phyloP scores from a whole-genome alignment of 2,329 filamentous ascomycete genomes.

The Penicillium sp. region DNA sequence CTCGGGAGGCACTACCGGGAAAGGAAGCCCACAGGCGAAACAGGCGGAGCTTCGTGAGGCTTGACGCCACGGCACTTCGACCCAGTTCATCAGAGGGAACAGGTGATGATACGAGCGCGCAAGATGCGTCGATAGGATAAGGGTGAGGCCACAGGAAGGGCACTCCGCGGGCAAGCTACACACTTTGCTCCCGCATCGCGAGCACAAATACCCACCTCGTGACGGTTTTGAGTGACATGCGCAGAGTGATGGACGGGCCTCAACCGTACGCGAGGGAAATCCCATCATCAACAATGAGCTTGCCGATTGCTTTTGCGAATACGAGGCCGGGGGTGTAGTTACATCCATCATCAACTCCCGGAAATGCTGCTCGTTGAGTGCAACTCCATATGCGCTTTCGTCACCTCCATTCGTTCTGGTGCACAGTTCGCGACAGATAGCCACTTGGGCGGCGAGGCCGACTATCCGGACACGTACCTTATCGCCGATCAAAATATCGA shows the following conservation, averaged over 20 bases:
- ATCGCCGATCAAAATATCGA: slow-evolving; percentile 71
- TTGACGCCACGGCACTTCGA: slow-evolving; percentile 77
- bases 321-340: slow-evolving; percentile 83
- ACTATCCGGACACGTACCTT: slow-evolving; percentile 84
- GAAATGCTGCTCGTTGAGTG: slow-evolving; percentile 81
- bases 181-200: slow-evolving; percentile 80
- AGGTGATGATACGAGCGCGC: slow-evolving; percentile 91
- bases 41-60: slow-evolving; percentile 63
- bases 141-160: slow-evolving; percentile 81
- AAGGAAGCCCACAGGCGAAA: slow-evolving; percentile 69
- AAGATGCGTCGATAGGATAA: slow-evolving; percentile 90
- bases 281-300: slow-evolving; percentile 86
- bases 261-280: slow-evolving; percentile 81
- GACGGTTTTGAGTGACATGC: slow-evolving; percentile 83
- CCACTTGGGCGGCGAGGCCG: slow-evolving; percentile 83
- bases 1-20: slow-evolving; percentile 53
- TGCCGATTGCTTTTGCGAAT: slow-evolving; percentile 52
- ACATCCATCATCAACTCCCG: slow-evolving; percentile 80
- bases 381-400: slow-evolving; percentile 67
- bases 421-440: slow-evolving; percentile 86
- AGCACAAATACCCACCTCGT: slow-evolving; percentile 84
- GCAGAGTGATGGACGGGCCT: slow-evolving; percentile 69
- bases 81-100: slow-evolving; percentile 86
- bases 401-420: slow-evolving; percentile 80
- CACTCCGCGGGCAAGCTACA: slow-evolving; percentile 88